These are phyloP conservation scores for Bruguiera parviflora DNA, from an alignment of 345 rosid species.

Conservation along the genomic window DNA sequence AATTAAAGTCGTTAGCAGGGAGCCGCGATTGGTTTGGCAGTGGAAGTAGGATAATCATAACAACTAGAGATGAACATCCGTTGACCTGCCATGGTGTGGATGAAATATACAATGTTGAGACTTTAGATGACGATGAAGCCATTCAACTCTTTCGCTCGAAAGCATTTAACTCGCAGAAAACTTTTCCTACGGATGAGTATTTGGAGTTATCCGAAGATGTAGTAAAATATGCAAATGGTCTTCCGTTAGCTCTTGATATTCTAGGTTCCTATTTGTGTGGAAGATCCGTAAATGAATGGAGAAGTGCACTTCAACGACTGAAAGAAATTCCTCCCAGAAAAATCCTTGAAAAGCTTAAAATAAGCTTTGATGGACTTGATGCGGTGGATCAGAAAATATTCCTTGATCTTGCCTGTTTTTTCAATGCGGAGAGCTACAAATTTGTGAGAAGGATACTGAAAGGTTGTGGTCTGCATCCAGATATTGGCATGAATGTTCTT, in stretches of 20 bases:
- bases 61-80: slow-evolving; percentile 13
- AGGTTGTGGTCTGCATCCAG: slow-evolving; percentile 12
- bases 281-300: slow-evolving; percentile 10
- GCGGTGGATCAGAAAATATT: slow-evolving; percentile 12
- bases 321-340: slow-evolving; percentile 7
- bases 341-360: slow-evolving; percentile 6
- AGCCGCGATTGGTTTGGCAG: slow-evolving; percentile 7
- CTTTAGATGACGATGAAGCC: slow-evolving; percentile 9
- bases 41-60: slow-evolving; percentile 24
- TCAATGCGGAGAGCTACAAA: neutral
- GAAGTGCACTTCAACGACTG: slow-evolving; percentile 8
- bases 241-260: slow-evolving; percentile 17
- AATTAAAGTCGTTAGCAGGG: neutral
- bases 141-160: slow-evolving; percentile 10
- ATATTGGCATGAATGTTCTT: slow-evolving; percentile 15
- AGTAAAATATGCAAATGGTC: neutral
- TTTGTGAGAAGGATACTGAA: neutral
- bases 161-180: neutral
- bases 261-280: slow-evolving; percentile 14
- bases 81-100: neutral
- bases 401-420: slow-evolving; percentile 27
- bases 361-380: slow-evolving; percentile 24
- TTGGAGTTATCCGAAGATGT: neutral
- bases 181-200: neutral
- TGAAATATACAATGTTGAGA: slow-evolving; percentile 2